These are phyloP conservation scores for Amanita fuliginea DNA, from an alignment of 768 basidiomycete genomes.

Conservation along the genomic window DNA sequence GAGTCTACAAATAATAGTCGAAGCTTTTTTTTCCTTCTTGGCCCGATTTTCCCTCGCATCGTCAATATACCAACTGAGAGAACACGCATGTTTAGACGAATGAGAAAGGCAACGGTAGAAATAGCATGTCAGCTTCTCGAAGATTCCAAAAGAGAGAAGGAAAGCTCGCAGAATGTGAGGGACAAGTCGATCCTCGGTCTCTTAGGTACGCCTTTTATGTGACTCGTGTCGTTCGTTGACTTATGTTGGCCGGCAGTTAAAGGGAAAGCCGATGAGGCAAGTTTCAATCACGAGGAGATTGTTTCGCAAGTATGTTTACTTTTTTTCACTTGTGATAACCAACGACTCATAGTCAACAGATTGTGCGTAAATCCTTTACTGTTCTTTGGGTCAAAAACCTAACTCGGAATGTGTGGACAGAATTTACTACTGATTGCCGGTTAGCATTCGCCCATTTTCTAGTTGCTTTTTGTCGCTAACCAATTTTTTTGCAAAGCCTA, in stretches of 20 bases:
- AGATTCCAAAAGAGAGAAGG: slow-evolving; percentile 21
- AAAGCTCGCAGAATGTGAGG: slow-evolving; percentile 6
- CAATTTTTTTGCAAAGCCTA: slow-evolving; percentile 24
- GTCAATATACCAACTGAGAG: slow-evolving; percentile 23
- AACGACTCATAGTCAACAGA: not conserved
- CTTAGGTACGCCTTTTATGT: slow-evolving; percentile 13
- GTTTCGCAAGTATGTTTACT: slow-evolving; percentile 19
- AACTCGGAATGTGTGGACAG: slow-evolving; percentile 9
- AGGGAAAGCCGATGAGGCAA: slow-evolving; percentile 19
- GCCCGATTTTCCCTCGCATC: slow-evolving; percentile 24
- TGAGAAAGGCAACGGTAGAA: slow-evolving; percentile 23
- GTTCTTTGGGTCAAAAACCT: not conserved
- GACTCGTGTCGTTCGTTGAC: not conserved
- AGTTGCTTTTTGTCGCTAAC: not conserved
- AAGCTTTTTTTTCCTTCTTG: slow-evolving; percentile 23
- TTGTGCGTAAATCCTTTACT: slow-evolving; percentile 2
- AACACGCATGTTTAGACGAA: slow-evolving; percentile 16
- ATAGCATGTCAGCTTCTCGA: slow-evolving; percentile 29
- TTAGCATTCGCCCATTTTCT: slow-evolving; percentile 6
- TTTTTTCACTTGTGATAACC: not conserved
- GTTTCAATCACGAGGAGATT: slow-evolving; percentile 24
- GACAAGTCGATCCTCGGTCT: slow-evolving; percentile 31
- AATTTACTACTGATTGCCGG: slow-evolving; percentile 28
- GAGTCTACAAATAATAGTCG: slow-evolving; percentile 11
- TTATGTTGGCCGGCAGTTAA: slow-evolving; percentile 16